Percentiles rank a stretch among this genome's conserved stretches.
These are phyloP conservation scores for Schizopora paradoxa DNA, from an alignment of 1,284 basidiomycete genomes.

Conservation along the genomic window DNA sequence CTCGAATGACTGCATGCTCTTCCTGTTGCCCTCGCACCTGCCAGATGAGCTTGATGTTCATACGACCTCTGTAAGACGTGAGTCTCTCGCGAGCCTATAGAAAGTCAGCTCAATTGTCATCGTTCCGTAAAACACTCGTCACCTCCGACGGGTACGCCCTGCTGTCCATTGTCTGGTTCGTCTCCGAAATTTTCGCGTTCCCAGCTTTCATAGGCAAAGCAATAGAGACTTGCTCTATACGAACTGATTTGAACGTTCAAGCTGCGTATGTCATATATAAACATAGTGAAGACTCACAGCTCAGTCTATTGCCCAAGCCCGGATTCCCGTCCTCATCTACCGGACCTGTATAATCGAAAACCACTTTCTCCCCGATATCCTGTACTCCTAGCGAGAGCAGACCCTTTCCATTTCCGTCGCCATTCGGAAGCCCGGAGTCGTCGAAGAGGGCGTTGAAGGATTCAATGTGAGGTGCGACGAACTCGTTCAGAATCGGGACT, in stretches of 20 bases:
- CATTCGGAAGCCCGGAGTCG: conserved; percentile 66
- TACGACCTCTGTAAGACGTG: conserved; percentile 86
- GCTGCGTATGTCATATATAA: neutral
- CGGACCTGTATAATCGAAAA: conserved; percentile 79
- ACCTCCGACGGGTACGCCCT: conserved; percentile 90
- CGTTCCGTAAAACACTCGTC: conserved; percentile 20
- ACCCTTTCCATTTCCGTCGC: conserved; percentile 75
- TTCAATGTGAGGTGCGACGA: conserved; percentile 91
- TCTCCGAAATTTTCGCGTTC: conserved; percentile 52
- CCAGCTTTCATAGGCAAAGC: conserved; percentile 86
- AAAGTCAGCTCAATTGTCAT: conserved; percentile 4
- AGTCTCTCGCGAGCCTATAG: conserved; percentile 85
- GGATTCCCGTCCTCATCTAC: conserved; percentile 47
- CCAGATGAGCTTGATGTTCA: conserved; percentile 91
- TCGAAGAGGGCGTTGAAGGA: conserved; percentile 96
- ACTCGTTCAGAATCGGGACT: conserved; percentile 85
- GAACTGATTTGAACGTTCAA: conserved; percentile 49
- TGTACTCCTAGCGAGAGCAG: conserved; percentile 76
- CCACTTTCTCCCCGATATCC: conserved; percentile 86
- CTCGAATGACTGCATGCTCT: conserved; percentile 71
- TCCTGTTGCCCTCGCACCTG: conserved; percentile 63
- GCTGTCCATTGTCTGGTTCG: conserved; percentile 55
- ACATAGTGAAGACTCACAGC: conserved; percentile 51
- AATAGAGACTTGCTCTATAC: conserved; percentile 85
- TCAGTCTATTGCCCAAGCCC: conserved; percentile 77